Evolutionary conservation across 2,329 filamentous ascomycete genomes (phyloP), one percentile per base, ranked within the genome.

Genomic region (Penicillium italicum): DNA sequence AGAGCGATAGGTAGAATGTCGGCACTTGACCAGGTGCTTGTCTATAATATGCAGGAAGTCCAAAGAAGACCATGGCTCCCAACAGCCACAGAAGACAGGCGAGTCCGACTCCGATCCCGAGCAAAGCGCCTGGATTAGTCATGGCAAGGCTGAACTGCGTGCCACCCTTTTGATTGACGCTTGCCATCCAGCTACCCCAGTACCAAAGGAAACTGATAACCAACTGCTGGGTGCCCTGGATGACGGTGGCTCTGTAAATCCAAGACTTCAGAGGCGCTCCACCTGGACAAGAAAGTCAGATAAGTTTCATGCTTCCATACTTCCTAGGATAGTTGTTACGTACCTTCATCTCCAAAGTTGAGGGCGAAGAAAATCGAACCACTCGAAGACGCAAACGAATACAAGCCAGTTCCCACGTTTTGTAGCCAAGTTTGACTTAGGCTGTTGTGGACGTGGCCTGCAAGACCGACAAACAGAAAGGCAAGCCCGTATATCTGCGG

Each of bases 191-290:
- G 16, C 71, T 74, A 36, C 85, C 85, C 85, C 85, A 88, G 67
- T 82, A 86, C 85, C 85, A 88, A 10, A 88, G 76, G 4, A 77
- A 81, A 36, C 84, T 80, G 51, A 86, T 78, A 65, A 87, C 88
- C 58, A 85, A 75, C 66, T 88, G 85, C 64, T 87, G 85, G 14
- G 83, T 83, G 41, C 85, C 85, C 67, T 87, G 84, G 54, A 88
- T 85, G 9, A 84, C 72, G 63, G 84, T 85, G 12, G 85, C 85
- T 47, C 85, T 80, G 72, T 83, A 85, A 22, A 85, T 83, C 84
- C 84, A 87, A 28, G 82, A 52, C 83, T 83, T 47, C 37, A 86
- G 80, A 16, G 84, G 82, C 8, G 81, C 79, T 47, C 84, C 84
- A 24, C 50, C 81, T 81, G 84, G 16, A 85, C 5, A 30, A 10